These are phyloP conservation scores for Termitomyces sp. DNA, from an alignment of 1,284 basidiomycete species.

Conservation along the genomic window DNA sequence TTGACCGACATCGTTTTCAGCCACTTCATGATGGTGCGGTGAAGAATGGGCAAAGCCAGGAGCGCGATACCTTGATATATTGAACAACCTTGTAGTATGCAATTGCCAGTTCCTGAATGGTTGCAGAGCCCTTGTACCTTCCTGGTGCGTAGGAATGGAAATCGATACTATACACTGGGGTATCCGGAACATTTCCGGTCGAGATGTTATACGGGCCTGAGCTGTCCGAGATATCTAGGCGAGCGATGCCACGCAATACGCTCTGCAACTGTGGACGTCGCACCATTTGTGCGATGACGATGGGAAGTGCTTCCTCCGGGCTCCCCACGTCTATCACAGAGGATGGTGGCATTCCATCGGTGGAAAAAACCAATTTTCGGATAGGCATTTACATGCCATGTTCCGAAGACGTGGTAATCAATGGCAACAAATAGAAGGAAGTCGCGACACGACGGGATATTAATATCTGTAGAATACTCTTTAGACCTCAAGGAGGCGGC, in stretches of 20 bases:
- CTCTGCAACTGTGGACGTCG: background rate
- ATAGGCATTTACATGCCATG: constrained; percentile 19
- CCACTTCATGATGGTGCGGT: background rate
- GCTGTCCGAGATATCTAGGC: background rate
- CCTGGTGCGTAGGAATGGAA: background rate
- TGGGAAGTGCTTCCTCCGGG: background rate
- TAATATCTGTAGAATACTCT: background rate
- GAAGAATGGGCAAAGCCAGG: background rate
- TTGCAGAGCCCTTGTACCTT: background rate
- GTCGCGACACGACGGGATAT: constrained; percentile 21
- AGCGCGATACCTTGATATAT: background rate
- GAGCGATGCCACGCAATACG: background rate
- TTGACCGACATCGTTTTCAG: background rate
- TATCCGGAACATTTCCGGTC: background rate
- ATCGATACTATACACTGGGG: background rate
- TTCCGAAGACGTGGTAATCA: constrained; percentile 22
- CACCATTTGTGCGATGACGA: background rate
- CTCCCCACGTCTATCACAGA: background rate
- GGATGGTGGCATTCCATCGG: background rate
- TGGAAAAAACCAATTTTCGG: background rate
- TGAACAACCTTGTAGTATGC: background rate
- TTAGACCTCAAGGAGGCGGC: background rate
- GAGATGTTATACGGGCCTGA: background rate
- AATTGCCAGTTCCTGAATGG: background rate
- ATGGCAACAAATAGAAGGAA: constrained; percentile 24